Evolutionary conservation across 2,329 filamentous ascomycete species (phyloP).

Genomic region (Pseudogymnoascus sp.): DNA sequence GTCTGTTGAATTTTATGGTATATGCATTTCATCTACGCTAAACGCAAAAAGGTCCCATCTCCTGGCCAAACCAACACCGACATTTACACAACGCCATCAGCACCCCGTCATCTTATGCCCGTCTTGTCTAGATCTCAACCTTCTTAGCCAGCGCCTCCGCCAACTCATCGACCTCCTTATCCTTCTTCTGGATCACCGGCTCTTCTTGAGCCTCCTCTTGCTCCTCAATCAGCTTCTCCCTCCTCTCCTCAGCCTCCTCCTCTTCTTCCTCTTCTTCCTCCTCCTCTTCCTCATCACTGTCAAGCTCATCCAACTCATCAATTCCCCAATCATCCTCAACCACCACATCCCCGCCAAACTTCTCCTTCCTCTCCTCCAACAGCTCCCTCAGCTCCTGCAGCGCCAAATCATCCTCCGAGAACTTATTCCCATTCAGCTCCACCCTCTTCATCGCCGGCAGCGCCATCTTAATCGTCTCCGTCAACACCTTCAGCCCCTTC

Average conservation of each 20-base stretch:
- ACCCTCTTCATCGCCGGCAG: constrained; percentile 75
- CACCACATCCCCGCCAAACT: constrained; percentile 53
- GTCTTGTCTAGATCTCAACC: constrained; percentile 9
- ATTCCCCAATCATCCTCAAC: constrained; percentile 77
- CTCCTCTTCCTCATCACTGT: constrained; percentile 58
- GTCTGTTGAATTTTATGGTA: constrained; percentile 6
- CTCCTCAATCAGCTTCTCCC: constrained; percentile 60
- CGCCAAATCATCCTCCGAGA: constrained; percentile 72
- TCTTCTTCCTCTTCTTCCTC: constrained; percentile 60
- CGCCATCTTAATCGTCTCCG: constrained; percentile 54
- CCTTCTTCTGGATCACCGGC: constrained; percentile 60
- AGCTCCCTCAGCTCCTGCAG: constrained; percentile 61
- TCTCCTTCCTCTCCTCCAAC: constrained; percentile 70
- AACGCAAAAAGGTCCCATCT: constrained; percentile 6
- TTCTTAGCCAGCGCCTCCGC: constrained; percentile 67
- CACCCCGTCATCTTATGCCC: neutral
- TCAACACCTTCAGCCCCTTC: constrained; percentile 62
- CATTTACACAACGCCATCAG: constrained; percentile 2
- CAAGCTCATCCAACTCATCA: constrained; percentile 68
- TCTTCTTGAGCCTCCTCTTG: constrained; percentile 65
- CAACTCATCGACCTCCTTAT: constrained; percentile 73
- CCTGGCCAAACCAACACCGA: constrained; percentile 1
- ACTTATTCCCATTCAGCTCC: constrained; percentile 94
- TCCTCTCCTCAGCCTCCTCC: constrained; percentile 50
- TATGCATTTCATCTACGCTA: constrained; percentile 8